A percentile compares a stretch with the other conserved stretches of the same genome.
phyloP scores from a whole-genome alignment of 2,329 filamentous ascomycete species.

The Monosporascus sp. region DNA sequence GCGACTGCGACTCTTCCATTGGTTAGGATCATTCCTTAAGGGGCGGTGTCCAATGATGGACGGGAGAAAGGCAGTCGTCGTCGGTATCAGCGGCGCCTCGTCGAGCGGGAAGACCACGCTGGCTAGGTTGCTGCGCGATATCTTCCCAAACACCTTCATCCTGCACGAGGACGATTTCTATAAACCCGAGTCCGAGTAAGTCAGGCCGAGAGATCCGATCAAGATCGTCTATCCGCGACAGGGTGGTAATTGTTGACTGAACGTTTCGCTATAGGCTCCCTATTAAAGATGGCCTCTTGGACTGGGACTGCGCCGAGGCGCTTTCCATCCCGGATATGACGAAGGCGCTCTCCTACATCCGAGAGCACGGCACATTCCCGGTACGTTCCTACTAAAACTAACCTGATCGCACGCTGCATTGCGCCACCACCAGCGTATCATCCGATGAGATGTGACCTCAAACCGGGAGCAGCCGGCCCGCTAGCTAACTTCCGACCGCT shows the following conservation, averaged over 20 bases:
- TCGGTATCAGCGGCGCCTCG: slow-evolving; percentile 84
- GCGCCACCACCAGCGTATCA: no score
- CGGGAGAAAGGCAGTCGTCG: slow-evolving; percentile 51
- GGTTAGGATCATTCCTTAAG: no score
- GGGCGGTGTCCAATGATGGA: slow-evolving; percentile 7
- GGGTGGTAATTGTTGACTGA: neutral
- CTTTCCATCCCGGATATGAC: slow-evolving; percentile 67
- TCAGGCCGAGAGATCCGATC: slow-evolving; percentile 4
- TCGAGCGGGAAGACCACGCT: slow-evolving; percentile 95
- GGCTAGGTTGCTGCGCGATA: slow-evolving; percentile 73
- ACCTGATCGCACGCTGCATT: slow-evolving; percentile 20
- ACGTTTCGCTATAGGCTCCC: slow-evolving; percentile 41
- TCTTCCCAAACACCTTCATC: slow-evolving; percentile 75
- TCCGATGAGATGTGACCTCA: no score
- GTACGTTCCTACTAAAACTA: slow-evolving; percentile 35
- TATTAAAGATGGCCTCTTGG: slow-evolving; percentile 57
- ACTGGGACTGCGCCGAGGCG: slow-evolving; percentile 88
- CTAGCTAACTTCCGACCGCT: slow-evolving; percentile 2
- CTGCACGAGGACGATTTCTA: slow-evolving; percentile 98
- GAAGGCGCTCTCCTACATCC: slow-evolving; percentile 64
- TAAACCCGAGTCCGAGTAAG: slow-evolving; percentile 66
- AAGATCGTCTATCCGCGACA: no score
- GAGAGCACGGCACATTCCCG: slow-evolving; percentile 58
- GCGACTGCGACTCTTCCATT: no score
- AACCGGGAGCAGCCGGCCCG: slow-evolving; percentile 6